Percentiles rank a stretch among this genome's conserved stretches.
Conservation (phyloP, 768 basidiomycete genomes). For the Coprinopsis cinerea region DNA sequence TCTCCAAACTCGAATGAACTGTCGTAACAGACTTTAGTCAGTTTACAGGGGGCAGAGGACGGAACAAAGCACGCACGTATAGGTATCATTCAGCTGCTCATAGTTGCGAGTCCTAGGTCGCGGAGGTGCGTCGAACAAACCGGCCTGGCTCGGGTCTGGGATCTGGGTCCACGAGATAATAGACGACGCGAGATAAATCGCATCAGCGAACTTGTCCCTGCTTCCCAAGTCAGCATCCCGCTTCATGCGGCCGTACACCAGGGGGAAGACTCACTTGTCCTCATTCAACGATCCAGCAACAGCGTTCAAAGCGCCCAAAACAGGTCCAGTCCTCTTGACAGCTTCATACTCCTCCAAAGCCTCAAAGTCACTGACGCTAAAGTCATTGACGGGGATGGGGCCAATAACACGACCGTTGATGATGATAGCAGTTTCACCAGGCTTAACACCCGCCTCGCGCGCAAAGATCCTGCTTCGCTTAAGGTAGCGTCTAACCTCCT, state of each 20-base stretch:
- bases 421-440: slow-evolving; percentile 60
- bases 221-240: background rate
- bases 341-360: slow-evolving; percentile 72
- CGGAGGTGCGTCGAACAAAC: slow-evolving; percentile 62
- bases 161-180: slow-evolving; percentile 65
- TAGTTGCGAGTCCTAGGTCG: slow-evolving; percentile 59
- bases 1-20: slow-evolving; percentile 73
- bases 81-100: slow-evolving; percentile 47
- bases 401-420: slow-evolving; percentile 87
- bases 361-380: slow-evolving; percentile 66
- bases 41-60: too few relatives aligned
- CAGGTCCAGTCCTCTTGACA: slow-evolving; percentile 59
- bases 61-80: slow-evolving; percentile 47
- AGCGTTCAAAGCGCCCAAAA: slow-evolving; percentile 57
- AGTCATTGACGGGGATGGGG: slow-evolving; percentile 54
- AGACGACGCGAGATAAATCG: slow-evolving; percentile 64
- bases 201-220: slow-evolving; percentile 51
- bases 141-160: slow-evolving; percentile 67
- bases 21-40: too few relatives aligned
- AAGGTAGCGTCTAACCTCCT: slow-evolving; percentile 37
- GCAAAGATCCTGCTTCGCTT: slow-evolving; percentile 42
- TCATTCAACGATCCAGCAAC: slow-evolving; percentile 35
- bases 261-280: slow-evolving; percentile 14
- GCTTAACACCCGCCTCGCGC: slow-evolving; percentile 49
- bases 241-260: background rate